These are phyloP conservation scores for Phytophthora colocasiae DNA, from an alignment of 352 stramenopile genomes.

Conservation along the genomic window DNA sequence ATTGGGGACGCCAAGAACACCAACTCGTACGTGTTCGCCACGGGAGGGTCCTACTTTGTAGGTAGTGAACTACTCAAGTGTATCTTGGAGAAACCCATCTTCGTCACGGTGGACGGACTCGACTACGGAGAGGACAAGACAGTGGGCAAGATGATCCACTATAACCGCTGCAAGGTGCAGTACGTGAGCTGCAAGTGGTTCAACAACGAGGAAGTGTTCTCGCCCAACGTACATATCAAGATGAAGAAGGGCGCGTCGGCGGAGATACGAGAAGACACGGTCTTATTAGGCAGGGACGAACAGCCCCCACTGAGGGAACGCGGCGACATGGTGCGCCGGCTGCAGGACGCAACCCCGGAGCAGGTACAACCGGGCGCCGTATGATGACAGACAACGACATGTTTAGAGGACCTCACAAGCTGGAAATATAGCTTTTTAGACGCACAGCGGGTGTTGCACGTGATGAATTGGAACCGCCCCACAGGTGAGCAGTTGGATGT, in stretches of 20 bases:
- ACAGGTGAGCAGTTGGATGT: too few relatives aligned
- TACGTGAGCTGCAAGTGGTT: constrained; percentile 90
- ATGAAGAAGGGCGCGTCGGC: constrained; percentile 73
- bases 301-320: constrained; percentile 31
- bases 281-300: constrained; percentile 57
- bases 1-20: constrained; percentile 62
- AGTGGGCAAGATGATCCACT: constrained; percentile 86
- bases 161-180: constrained; percentile 77
- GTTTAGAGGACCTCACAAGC: constrained; percentile 21
- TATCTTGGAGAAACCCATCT: constrained; percentile 67
- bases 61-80: constrained; percentile 72
- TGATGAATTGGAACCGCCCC: too few relatives aligned
- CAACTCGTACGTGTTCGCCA: constrained; percentile 86
- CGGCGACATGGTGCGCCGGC: constrained; percentile 32
- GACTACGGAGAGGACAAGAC: constrained; percentile 85
- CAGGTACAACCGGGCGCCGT: constrained; percentile 14
- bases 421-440: constrained; percentile 44
- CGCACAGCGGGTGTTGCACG: constrained; percentile 1
- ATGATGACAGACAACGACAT: constrained; percentile 17
- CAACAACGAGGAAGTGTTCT: constrained; percentile 85
- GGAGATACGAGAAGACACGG: constrained; percentile 63
- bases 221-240: constrained; percentile 66
- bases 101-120: constrained; percentile 67
- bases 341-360: constrained; percentile 15
- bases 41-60: constrained; percentile 78